Percentiles rank a stretch among this genome's conserved stretches.
Evolutionary conservation across 768 basidiomycete genomes (phyloP).

Genomic region (Russula brevipes): DNA sequence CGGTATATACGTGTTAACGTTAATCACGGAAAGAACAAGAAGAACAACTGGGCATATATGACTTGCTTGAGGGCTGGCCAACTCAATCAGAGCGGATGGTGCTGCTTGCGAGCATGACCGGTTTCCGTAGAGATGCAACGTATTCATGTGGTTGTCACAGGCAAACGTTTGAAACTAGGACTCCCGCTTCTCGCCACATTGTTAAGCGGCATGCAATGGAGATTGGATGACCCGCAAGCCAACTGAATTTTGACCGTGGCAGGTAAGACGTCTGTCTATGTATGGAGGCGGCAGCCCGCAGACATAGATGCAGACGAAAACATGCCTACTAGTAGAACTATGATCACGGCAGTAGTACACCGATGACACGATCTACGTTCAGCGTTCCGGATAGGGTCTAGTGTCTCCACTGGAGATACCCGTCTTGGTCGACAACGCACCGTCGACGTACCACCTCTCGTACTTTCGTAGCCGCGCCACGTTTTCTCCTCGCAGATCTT

Average conservation of each 20-base stretch:
- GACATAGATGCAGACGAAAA: not conserved
- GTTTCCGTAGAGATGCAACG: not conserved
- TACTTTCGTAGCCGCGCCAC: constrained; percentile 70
- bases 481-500: constrained; percentile 45
- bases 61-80: not conserved
- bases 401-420: constrained; percentile 53
- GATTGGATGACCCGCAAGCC: not conserved
- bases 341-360: not conserved
- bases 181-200: too few species aligned
- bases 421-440: constrained; percentile 56
- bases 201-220: not conserved
- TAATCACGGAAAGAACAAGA: not conserved
- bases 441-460: constrained; percentile 66
- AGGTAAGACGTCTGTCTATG: not conserved
- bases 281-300: not conserved
- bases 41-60: not conserved
- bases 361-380: too few species aligned
- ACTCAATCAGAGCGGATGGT: too few species aligned
- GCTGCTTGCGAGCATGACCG: too few species aligned
- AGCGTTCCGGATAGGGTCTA: constrained; percentile 17
- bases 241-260: not conserved
- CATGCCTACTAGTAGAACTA: not conserved
- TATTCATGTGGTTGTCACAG: not conserved
- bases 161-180: not conserved
- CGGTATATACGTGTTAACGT: not conserved